These are phyloP conservation scores for Akanthomyces dipterigenus DNA, from an alignment of 2,329 filamentous ascomycete species.

Conservation along the genomic window DNA sequence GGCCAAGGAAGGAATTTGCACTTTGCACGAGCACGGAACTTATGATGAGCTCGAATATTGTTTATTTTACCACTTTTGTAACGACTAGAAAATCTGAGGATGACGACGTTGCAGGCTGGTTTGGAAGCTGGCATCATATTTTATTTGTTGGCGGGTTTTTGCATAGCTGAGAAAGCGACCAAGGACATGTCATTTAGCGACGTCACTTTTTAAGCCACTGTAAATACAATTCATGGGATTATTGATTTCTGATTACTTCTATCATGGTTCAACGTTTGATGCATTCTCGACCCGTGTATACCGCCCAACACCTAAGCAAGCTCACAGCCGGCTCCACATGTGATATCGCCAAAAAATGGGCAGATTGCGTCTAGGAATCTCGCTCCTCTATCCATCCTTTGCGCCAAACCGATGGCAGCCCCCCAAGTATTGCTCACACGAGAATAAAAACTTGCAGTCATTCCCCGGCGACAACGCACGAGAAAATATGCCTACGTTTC, in stretches of 20 bases:
- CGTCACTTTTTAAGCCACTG: slow-evolving; percentile 10
- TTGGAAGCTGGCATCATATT: slow-evolving; percentile 5
- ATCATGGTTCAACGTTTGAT: neutral
- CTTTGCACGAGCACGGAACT: slow-evolving; percentile 8
- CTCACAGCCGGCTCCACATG: neutral
- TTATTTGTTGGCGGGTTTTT: slow-evolving; percentile 10
- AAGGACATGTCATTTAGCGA: slow-evolving; percentile 11
- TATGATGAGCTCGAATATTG: slow-evolving; percentile 10
- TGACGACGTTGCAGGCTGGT: neutral
- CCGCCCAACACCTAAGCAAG: neutral
- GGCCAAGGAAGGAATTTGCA: slow-evolving; percentile 2
- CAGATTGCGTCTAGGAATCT: neutral
- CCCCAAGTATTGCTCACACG: neutral
- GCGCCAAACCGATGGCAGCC: neutral
- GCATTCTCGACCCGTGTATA: neutral
- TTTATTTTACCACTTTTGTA: slow-evolving; percentile 7
- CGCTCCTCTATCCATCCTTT: neutral
- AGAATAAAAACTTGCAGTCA: neutral
- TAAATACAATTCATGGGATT: slow-evolving; percentile 2
- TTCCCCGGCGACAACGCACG: neutral
- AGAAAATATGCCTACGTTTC: slow-evolving; percentile 45
- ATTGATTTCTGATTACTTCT: neutral
- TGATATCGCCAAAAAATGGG: neutral
- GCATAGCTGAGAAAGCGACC: slow-evolving; percentile 10
- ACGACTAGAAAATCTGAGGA: slow-evolving; percentile 4